Evolutionary conservation across 768 basidiomycete genomes (phyloP), one percentile per base, ranked within the genome.

Genomic region (Calocera viscosa): DNA sequence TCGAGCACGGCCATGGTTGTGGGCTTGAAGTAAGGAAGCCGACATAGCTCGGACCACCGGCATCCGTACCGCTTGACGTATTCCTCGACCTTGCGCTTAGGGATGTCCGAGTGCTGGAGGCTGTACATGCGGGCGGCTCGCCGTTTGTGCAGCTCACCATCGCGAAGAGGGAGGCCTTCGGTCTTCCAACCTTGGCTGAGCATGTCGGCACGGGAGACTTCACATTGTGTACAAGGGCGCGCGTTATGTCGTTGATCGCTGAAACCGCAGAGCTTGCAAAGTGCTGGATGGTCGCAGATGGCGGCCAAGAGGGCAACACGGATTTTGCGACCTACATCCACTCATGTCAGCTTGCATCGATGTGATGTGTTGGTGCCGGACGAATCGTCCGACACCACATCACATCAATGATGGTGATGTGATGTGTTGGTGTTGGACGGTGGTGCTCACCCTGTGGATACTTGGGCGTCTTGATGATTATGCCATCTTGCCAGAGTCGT

Each of bases 231-330:
- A 63, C 75, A 76, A 5, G 73, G 74, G 35, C 70, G 67, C 3
- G 65, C 47, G 0, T 66, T 71, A 60, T 76, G 75, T 10, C 64
- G 22, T 26, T 76, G 72, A 47, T 75, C 74, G 10, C 72, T 72
- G 40, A 72, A 73, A 0, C 75, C 72, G 22, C 67, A 68, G 2
- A 75, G 47, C 47, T 75, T 74, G 39, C 69, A 72, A 70, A 74
- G 71, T 1, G 75, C 75, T 0, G 74, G 75, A 49, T 76, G 73
- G 53, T 76, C 75, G 17, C 73, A 74, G 10, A 77, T 69, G 14
- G 75, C 71, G 2, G 63, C 72, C 32, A 76, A 43, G 5, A 75
- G 65, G 3, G 69, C 71, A 12, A 74, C 72, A 22, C 70, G 71
- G 14, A 76, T 67, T 14, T 35, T 63, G 26, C 66, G 67, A 41